Conservation (phyloP, 2,329 filamentous ascomycete genomes). For the Fusarium nurragi region DNA sequence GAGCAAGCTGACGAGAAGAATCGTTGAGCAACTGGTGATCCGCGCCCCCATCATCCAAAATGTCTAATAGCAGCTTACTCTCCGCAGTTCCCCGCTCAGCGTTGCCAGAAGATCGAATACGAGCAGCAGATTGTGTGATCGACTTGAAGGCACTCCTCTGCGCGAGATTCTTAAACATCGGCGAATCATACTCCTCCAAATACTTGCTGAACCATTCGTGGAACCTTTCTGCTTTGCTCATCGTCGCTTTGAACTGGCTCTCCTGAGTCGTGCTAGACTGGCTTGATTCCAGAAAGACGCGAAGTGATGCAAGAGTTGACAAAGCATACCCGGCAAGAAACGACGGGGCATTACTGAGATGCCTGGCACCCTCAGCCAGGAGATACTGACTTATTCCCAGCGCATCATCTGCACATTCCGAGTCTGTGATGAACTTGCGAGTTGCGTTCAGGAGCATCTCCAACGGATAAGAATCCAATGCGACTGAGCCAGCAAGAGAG, state of each 20-base stretch:
- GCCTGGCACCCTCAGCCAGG: conserved; percentile 70
- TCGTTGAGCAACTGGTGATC: conserved; percentile 72
- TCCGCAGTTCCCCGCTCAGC: conserved; percentile 77
- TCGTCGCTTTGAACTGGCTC: conserved; percentile 79
- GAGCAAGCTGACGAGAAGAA: conserved; percentile 74
- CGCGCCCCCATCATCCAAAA: conserved; percentile 77
- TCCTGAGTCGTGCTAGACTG: conserved; percentile 86
- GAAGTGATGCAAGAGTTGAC: conserved; percentile 80
- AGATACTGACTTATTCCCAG: conserved; percentile 89
- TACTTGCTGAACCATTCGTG: conserved; percentile 81
- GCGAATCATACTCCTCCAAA: conserved; percentile 69
- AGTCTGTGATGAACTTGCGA: conserved; percentile 79
- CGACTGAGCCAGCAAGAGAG: conserved; percentile 76
- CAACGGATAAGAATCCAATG: conserved; percentile 81
- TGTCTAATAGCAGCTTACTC: conserved; percentile 79
- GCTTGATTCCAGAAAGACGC: conserved; percentile 76
- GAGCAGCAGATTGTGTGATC: conserved; percentile 74
- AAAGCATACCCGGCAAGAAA: conserved; percentile 85
- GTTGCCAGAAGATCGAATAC: conserved; percentile 74
- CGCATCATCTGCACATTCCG: conserved; percentile 89
- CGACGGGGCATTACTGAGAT: conserved; percentile 72
- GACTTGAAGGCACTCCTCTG: conserved; percentile 68
- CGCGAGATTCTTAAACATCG: conserved; percentile 58
- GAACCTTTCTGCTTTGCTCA: conserved; percentile 79
- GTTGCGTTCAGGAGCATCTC: conserved; percentile 90